Percentiles rank a stretch among this genome's conserved stretches.
Evolutionary conservation across 2,329 filamentous ascomycete genomes (phyloP).

Genomic region (Fusarium hainanense): DNA sequence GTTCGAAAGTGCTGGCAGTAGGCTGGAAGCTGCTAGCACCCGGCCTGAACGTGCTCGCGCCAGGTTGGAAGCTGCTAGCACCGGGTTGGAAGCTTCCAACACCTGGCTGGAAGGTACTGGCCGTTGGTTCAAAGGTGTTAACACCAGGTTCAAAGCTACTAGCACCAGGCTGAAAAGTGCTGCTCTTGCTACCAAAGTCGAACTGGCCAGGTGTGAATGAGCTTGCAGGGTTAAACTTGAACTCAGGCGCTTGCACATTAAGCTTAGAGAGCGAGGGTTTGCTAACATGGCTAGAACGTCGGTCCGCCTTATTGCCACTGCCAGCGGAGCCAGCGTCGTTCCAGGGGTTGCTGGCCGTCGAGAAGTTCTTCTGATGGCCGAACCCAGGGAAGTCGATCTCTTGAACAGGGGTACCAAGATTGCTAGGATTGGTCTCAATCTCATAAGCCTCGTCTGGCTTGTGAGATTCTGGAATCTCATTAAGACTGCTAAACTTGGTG

Average conservation of each 20-base stretch:
- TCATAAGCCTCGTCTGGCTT: slow-evolving; percentile 69
- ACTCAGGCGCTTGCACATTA: slow-evolving; percentile 90
- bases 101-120: slow-evolving; percentile 57
- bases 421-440: slow-evolving; percentile 79
- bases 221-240: slow-evolving; percentile 75
- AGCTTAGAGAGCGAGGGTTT: slow-evolving; percentile 81
- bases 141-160: slow-evolving; percentile 39
- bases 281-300: slow-evolving; percentile 68
- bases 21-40: slow-evolving; percentile 49
- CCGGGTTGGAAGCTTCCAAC: slow-evolving; percentile 18
- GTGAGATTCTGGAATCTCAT: slow-evolving; percentile 54
- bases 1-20: slow-evolving; percentile 22
- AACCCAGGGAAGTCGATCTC: slow-evolving; percentile 59
- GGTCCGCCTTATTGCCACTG: slow-evolving; percentile 49
- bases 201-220: slow-evolving; percentile 43
- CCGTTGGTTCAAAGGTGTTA: slow-evolving; percentile 39
- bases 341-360: slow-evolving; percentile 72
- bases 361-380: slow-evolving; percentile 66
- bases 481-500: slow-evolving; percentile 52
- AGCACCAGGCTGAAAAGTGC: slow-evolving; percentile 58
- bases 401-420: slow-evolving; percentile 72
- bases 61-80: slow-evolving; percentile 18
- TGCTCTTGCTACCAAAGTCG: slow-evolving; percentile 48
- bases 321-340: slow-evolving; percentile 59
- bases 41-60: slow-evolving; percentile 16